Base-by-base conservation (phyloP, 2,329 filamentous ascomycete genomes). In the Cladosporium sp. region DNA sequence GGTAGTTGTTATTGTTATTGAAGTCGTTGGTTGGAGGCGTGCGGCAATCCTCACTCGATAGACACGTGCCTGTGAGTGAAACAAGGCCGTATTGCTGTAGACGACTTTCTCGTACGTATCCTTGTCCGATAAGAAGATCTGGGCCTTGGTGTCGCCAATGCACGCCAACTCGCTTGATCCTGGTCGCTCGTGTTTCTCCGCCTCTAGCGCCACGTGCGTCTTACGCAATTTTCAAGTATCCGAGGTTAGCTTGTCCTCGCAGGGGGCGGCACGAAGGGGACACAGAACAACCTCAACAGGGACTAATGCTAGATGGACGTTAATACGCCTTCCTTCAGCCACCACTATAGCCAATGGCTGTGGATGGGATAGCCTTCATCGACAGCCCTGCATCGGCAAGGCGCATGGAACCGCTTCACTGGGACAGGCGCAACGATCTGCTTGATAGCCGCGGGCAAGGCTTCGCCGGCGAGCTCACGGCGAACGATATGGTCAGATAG, bases 341-440 rank as follows among this genome's bases (percentile, higher is more conserved):
- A 59, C 18, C 23, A n/a, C 37, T 8, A 5, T 14, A 12, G 23
- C 26, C 56, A 40, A 46, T 31, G 26, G 23, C 1, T 10, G 11
- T 5, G 26, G 37, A 16, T 2, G 18, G 5, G 56, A 46, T 46
- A 31, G 35, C 23, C 55, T 57, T 57, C 56, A 59, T 59, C 56
- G 56, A 46, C 37, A 46, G 33, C 56, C 56, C 56, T 59, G 56
- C 56, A 29, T 59, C 56, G 56, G 56, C 37, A 28, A 46, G 23
- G n/a, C 26, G 56, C 56, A 46, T 59, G 6, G 55, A 37, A 29
- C 56, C 56, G 21, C 23, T 5, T 40, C 21, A 23, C 21, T 33
- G 55, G 55, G 33, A 37, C 33, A 57, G 33, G 55, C 55, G 21
- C 33, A 40, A 57, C 33, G 55, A 46, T 46, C 40, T 46, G 55